A percentile compares a stretch with the other conserved stretches of the same genome.
Evolutionary conservation across 495 filamentous ascomycete genomes (phyloP).

Genomic region (Bathelium albidoporum): DNA sequence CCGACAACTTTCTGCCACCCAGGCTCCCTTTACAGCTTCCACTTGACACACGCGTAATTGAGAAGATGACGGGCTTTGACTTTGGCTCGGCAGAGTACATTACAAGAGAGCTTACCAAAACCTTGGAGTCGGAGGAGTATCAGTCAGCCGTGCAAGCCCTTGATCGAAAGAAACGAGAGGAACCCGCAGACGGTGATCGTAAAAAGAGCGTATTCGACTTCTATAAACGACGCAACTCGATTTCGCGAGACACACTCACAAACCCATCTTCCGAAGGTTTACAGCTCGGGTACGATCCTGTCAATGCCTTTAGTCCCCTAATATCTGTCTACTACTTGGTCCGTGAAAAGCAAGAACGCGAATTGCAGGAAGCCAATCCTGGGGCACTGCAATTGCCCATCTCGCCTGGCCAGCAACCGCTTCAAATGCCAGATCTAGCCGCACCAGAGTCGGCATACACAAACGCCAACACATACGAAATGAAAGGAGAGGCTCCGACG

Average conservation of each 20-base stretch:
- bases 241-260: constrained; percentile 81
- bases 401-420: constrained; percentile 46
- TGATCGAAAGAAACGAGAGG: constrained; percentile 51
- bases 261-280: constrained; percentile 75
- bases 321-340: constrained; percentile 95
- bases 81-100: constrained; percentile 85
- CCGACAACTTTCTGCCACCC: constrained; percentile 78
- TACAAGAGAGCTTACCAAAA: constrained; percentile 64
- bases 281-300: constrained; percentile 70
- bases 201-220: constrained; percentile 88
- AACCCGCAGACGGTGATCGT: constrained; percentile 59
- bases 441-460: constrained; percentile 87
- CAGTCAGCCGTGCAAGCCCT: constrained; percentile 62
- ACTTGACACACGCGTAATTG: constrained; percentile 69
- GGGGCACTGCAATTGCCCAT: constrained; percentile 47
- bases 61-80: constrained; percentile 96
- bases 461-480: constrained; percentile 68
- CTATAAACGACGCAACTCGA: constrained; percentile 87
- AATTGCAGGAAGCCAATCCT: constrained; percentile 54
- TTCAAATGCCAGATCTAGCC: constrained; percentile 62
- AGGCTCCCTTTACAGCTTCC: constrained; percentile 80
- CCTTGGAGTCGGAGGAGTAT: constrained; percentile 86
- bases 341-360: constrained; percentile 83
- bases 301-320: constrained; percentile 88
- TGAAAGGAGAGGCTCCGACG: constrained; percentile 69